These are phyloP conservation scores for Verticillium isaacii DNA, from an alignment of 2,329 filamentous ascomycete species.

Conservation along the genomic window DNA sequence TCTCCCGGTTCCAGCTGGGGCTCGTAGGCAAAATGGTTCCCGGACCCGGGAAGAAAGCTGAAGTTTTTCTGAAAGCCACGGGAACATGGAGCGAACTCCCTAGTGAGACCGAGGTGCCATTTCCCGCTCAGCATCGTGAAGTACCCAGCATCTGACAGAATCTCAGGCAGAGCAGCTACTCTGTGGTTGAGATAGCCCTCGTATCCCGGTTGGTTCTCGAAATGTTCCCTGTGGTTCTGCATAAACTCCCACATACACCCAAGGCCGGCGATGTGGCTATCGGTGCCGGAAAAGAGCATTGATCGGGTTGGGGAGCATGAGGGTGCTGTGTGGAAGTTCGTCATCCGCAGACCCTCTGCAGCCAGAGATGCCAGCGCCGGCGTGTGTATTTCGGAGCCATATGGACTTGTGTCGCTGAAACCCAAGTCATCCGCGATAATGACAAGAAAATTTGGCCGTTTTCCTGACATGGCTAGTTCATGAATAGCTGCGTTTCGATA, in stretches of 20 bases:
- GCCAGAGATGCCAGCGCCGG: constrained; percentile 33
- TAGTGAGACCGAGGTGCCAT: constrained; percentile 16
- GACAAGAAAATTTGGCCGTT: constrained; percentile 25
- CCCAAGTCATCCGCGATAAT: constrained; percentile 29
- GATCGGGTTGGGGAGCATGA: constrained; percentile 53
- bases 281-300: constrained; percentile 57
- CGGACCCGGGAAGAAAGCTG: no score
- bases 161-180: constrained; percentile 21
- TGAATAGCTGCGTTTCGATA: no score
- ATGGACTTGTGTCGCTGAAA: constrained; percentile 24
- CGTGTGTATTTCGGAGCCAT: constrained; percentile 26
- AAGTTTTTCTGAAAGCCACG: not conserved
- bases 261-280: constrained; percentile 49
- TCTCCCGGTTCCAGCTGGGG: no score
- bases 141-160: constrained; percentile 24
- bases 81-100: no score
- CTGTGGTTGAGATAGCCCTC: constrained; percentile 25
- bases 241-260: constrained; percentile 46
- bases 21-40: no score
- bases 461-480: not conserved
- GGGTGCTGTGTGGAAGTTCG: constrained; percentile 55
- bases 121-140: constrained; percentile 24
- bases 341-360: constrained; percentile 44
- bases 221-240: not conserved
- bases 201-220: constrained; percentile 18